Evolutionary conservation across 495 filamentous ascomycete genomes (phyloP), one percentile per base, ranked within the genome.

Genomic region (Neurospora cerealis): DNA sequence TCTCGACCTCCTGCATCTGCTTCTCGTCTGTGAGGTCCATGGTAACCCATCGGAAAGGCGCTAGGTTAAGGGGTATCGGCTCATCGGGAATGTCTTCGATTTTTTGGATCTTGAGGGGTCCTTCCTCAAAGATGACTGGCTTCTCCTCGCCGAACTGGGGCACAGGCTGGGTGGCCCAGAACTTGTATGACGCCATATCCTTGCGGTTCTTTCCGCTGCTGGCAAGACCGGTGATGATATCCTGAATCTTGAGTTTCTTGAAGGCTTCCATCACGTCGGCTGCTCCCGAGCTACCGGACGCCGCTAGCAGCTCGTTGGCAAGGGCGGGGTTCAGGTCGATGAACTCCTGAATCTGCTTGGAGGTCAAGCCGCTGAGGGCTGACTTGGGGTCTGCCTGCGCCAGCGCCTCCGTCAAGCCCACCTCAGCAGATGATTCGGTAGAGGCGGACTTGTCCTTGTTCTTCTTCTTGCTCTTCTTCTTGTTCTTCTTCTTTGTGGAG

Each of bases 111-210:
- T 80, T 85, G 46, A 89, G 79, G 5, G 87, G 89, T 0, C 89
- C 88, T 80, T 90, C 88, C 74, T 85, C 81, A 28, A 86, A 71
- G 5, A 76, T 73, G 46, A 80, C 78, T 15, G 81, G 71, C 46
- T 83, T 76, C n/a, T 80, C 83, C 70, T 88, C 86, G 10, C 89
- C 91, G 76, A 98, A 97, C 72, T 90, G 89, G 11, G 93, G 92
- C 39, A 99, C 96, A 0, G 96, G 96, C 80, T 99, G 96, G 41
- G 96, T 98, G 80, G 92, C 90, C 96, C 96, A 99, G 83, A 99
- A 99, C 82, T 96, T 97, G 87, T 98, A 97, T 39, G 91, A 91
- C 5, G 89, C 95, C 93, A 97, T 97, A 76, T 98, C 95, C 83
- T 97, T 97, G 76, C 89, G 89, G 77, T 96, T 96, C 86, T 96